Evolutionary conservation across 495 filamentous ascomycete species (phyloP), one percentile per base, ranked within the genome.

Genomic region (Neurospora cerealis): DNA sequence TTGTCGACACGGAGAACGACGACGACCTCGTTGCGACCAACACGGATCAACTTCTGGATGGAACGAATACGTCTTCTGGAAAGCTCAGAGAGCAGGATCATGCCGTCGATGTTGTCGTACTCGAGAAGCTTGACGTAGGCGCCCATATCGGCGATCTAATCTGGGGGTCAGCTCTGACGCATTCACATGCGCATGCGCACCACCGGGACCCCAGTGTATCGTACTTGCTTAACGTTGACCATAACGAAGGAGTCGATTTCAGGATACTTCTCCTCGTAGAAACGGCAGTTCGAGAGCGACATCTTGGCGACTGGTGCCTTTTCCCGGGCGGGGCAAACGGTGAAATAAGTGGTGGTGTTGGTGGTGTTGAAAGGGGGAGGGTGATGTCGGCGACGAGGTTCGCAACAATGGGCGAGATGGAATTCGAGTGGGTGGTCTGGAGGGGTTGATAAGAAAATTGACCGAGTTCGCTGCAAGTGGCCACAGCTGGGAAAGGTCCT

Each of bases 181-280:
- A 66, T 34, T 54, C 39, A 24, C 71, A 41, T 46, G 70, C 73
- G 77, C 75, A 78, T 77, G 40, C 41, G 70, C 13, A 34, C 5
- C 48, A 71, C 41, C 36, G 48, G 54, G 70, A 70, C 74, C 62
- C 21, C 44, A 32, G 40, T 73, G 39, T 38, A 60, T 76, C 88
- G 46, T 84, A 95, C 93, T 91, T 96, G 93, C 88, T 95, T 95
- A 69, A 96, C 93, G 84, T 95, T 95, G 81, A 99, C 96, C 96
- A 99, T 98, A 74, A 98, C 96, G 85, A 97, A 98, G 87, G 93
- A 96, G 83, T 99, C 96, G 75, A 98, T 93, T 88, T 98, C 96
- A 54, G 96, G 96, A 81, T 93, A 99, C 44, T 80, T 81, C 79
- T 81, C 95, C 88, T 97, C 95, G 85, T 99, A 99, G 84, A 96